A percentile compares a stretch with the other conserved stretches of the same genome.
These are phyloP conservation scores for Crithidia mellificae DNA, from an alignment of 208 protist species.

Conservation along the genomic window DNA sequence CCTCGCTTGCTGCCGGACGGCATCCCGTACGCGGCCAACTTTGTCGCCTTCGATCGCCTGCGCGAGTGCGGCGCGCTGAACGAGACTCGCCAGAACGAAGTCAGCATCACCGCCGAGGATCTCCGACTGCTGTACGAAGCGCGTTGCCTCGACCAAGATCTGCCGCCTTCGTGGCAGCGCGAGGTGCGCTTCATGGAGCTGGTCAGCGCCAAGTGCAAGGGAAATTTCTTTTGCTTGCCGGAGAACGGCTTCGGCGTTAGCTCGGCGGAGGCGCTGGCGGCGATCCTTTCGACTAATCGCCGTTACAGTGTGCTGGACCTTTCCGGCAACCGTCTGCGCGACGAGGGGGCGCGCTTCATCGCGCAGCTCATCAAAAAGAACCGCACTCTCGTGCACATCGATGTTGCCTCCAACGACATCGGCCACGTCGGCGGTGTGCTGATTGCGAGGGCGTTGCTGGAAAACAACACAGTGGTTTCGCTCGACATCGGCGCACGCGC, in stretches of 20 bases:
- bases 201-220: conserved; percentile 85
- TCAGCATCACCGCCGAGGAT: conserved; percentile 75
- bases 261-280: conserved; percentile 75
- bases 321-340: conserved; percentile 87
- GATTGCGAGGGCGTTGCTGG: conserved; percentile 74
- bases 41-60: conserved; percentile 85
- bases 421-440: conserved; percentile 73
- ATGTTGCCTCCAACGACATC: conserved; percentile 92
- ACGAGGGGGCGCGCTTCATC: conserved; percentile 83
- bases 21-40: conserved; percentile 85
- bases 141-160: conserved; percentile 85
- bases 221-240: conserved; percentile 84
- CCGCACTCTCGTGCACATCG: conserved; percentile 80
- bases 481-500: conserved; percentile 87
- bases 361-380: conserved; percentile 79
- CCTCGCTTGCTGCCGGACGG: conserved; percentile 82
- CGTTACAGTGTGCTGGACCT: conserved; percentile 91
- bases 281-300: conserved; percentile 78
- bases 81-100: conserved; percentile 50
- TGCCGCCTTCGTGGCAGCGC: conserved; percentile 84
- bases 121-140: conserved; percentile 83
- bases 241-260: conserved; percentile 85
- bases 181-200: conserved; percentile 93
- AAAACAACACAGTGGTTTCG: conserved; percentile 91
- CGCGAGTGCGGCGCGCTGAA: conserved; percentile 56